Evolutionary conservation across 2,329 filamentous ascomycete species (phyloP), one percentile per base, ranked within the genome.

Genomic region (Fusarium sp.): DNA sequence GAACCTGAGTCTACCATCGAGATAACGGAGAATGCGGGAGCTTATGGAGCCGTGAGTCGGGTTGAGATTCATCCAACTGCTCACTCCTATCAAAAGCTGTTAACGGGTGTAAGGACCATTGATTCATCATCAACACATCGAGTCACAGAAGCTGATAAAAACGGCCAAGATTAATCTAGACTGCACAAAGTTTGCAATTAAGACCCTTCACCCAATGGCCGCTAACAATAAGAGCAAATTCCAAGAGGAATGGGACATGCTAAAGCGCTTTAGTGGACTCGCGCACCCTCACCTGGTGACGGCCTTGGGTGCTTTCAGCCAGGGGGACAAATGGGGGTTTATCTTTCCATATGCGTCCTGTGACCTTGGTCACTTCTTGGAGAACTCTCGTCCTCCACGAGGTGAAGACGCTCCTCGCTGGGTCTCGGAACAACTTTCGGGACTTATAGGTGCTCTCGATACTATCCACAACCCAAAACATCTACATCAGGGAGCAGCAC

Each of bases 391-490:
- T 2, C 44, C 52, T 9, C 18, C 52, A 1, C 23, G 12, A 15
- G 32, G 41, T 3, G 0, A 5, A 8, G n/a, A 8, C 7, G 42
- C 46, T 14, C 30, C 44, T 0, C 8, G 18, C 0, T 70, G 67
- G 67, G 11, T 54, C 13, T 27, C 44, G 1, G 8, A 37, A 11
- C 67, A 70, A 6, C 41, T 70, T 2, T 8, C 7, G 5, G 64
- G 67, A 6, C 20, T 70, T 9, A 61, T 58, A 4, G 60, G 60
- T 6, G 67, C 64, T 4, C 48, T 70, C 8, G 42, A 68, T 7
- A 56, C 54, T 3, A 70, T 70, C 14, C 67, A 70, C 10, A 49
- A 59, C n/a, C 55, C 59, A 2, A 33, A 4, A 1, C 46, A 68
- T 30, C 17, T 60, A 2, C 12, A 12, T 10, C 4, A 11, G 15